These are phyloP conservation scores for Leptomonas seymouri DNA, from an alignment of 208 protist genomes.

Conservation along the genomic window DNA sequence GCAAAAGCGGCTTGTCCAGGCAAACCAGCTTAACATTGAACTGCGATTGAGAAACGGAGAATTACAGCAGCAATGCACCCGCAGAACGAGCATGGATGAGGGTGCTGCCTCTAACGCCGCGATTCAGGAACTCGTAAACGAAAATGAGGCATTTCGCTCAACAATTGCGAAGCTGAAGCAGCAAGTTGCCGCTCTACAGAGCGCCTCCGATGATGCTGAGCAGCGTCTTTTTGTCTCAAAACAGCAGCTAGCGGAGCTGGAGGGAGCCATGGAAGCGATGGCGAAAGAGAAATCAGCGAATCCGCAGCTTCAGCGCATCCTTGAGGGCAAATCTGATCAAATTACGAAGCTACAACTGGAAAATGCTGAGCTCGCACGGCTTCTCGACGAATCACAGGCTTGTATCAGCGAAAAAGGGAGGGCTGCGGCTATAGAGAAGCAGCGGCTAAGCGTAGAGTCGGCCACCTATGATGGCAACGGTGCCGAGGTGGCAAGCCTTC, in stretches of 20 bases:
- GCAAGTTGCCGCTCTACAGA: constrained; percentile 9
- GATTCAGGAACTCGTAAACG: neutral
- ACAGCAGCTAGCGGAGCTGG: constrained; percentile 19
- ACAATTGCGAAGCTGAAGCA: constrained; percentile 13
- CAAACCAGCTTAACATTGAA: constrained; percentile 39
- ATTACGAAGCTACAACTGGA: constrained; percentile 35
- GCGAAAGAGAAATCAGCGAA: constrained; percentile 22
- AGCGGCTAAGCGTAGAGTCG: neutral
- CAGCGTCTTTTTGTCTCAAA: constrained; percentile 3
- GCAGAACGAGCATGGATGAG: neutral
- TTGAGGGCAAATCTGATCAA: constrained; percentile 33
- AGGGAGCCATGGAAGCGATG: constrained; percentile 10
- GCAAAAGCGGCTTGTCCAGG: constrained; percentile 20
- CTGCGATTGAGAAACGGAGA: constrained; percentile 26
- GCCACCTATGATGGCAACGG: neutral
- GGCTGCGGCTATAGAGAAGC: neutral
- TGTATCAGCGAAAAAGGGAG: constrained; percentile 23
- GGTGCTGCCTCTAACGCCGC: neutral
- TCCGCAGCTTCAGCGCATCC: constrained; percentile 19
- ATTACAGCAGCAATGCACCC: constrained; percentile 16
- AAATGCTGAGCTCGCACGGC: constrained; percentile 48
- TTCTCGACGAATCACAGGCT: constrained; percentile 43
- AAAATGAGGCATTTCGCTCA: constrained; percentile 20
- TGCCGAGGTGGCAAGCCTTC: neutral
- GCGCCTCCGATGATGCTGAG: constrained; percentile 9